A percentile compares a stretch with the other conserved stretches of the same genome.
Conservation (phyloP, 768 basidiomycete genomes). For the Trametes coccinea region DNA sequence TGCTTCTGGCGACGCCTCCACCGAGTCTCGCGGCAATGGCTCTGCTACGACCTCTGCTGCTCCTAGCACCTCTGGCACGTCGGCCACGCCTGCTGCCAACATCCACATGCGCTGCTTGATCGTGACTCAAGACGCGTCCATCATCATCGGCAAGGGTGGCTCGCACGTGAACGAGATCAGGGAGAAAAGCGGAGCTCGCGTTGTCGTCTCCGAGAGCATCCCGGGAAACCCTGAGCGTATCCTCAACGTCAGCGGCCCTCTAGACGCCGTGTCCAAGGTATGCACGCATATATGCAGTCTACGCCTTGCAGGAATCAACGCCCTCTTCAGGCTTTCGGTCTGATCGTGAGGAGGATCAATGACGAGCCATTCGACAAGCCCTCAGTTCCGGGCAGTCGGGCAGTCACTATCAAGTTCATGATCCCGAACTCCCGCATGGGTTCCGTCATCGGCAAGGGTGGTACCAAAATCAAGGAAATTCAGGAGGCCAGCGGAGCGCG, state of each 20-base stretch:
- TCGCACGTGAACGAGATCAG: constrained; percentile 98
- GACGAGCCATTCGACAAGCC: constrained; percentile 98
- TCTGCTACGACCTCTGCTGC: constrained; percentile 50
- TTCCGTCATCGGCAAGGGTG: constrained; percentile 96
- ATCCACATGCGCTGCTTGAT: constrained; percentile 99
- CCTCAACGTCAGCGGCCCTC: constrained; percentile 91
- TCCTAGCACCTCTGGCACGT: constrained; percentile 49
- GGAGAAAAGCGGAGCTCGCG: constrained; percentile 94
- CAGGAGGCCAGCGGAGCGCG: constrained; percentile 97
- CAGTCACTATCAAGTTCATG: constrained; percentile 99
- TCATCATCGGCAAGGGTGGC: constrained; percentile 96
- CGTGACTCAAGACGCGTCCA: constrained; percentile 98
- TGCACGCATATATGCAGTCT: constrained; percentile 26
- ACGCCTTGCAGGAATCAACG: background rate
- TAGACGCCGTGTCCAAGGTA: constrained; percentile 99
- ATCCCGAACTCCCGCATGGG: constrained; percentile 99
- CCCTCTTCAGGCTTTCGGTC: constrained; percentile 84
- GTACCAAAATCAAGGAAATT: constrained; percentile 98
- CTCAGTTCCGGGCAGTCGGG: constrained; percentile 95
- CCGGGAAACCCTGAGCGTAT: constrained; percentile 99
- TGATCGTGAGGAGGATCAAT: constrained; percentile 98
- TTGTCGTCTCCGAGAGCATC: constrained; percentile 97
- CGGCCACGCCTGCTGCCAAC: constrained; percentile 67
- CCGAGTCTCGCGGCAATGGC: constrained; percentile 37
- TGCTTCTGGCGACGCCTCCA: constrained; percentile 31